phyloP scores from a whole-genome alignment of 2,329 filamentous ascomycete genomes.

The Aspergillus tubingensis region DNA sequence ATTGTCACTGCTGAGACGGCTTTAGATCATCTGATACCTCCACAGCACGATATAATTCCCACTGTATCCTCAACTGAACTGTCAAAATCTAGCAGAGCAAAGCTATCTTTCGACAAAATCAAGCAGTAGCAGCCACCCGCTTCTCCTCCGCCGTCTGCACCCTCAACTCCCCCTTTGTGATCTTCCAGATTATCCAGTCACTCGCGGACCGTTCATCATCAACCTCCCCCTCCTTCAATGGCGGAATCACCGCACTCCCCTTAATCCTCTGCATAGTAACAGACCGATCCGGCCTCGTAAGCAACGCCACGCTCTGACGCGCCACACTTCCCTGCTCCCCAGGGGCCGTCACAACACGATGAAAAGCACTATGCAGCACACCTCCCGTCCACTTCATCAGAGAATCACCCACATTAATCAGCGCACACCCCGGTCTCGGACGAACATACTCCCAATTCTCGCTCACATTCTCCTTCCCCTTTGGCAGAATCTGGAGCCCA shows the following conservation, averaged over 20 bases:
- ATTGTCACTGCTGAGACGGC: not conserved
- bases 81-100: not conserved
- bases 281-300: constrained; percentile 17
- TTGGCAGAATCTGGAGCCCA: constrained; percentile 39
- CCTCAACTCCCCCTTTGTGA: constrained; percentile 16
- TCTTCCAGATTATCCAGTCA: constrained; percentile 16
- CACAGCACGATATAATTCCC: too few species aligned
- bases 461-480: constrained; percentile 13
- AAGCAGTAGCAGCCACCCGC: not conserved
- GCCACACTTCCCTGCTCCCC: constrained; percentile 21
- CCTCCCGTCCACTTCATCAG: constrained; percentile 50
- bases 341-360: constrained; percentile 28
- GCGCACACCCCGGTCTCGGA: constrained; percentile 26
- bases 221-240: constrained; percentile 12
- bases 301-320: constrained; percentile 23
- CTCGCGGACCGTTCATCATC: constrained; percentile 13
- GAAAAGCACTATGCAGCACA: constrained; percentile 32
- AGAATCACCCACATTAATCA: constrained; percentile 53
- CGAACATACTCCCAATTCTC: constrained; percentile 26
- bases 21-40: too few species aligned
- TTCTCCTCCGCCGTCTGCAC: not conserved
- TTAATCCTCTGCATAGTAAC: constrained; percentile 18
- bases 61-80: fast-evolving
- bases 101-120: not conserved
- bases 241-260: constrained; percentile 14